Evolutionary conservation across 179 eudicot genomes (phyloP).

Genomic region (Carnegiea gigantea): DNA sequence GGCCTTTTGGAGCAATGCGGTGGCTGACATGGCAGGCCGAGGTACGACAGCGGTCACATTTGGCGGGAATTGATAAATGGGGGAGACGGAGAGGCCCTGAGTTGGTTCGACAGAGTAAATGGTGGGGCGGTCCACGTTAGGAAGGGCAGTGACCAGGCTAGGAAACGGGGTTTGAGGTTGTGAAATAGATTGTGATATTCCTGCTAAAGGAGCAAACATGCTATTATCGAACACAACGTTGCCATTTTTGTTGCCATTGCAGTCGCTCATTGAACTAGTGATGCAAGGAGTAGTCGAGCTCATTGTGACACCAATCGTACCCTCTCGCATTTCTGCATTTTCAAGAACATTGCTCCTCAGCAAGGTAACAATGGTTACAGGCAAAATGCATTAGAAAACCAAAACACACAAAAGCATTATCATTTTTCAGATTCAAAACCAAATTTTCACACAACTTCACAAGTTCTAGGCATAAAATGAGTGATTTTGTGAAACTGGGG

Average conservation of each 20-base stretch:
- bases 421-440: background rate
- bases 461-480: background rate
- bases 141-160: constrained; percentile 27
- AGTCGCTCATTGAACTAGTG: constrained; percentile 27
- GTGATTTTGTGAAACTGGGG: background rate
- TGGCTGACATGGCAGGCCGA: constrained; percentile 52
- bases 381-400: background rate
- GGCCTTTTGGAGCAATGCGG: constrained; percentile 63
- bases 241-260: constrained; percentile 16
- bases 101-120: constrained; percentile 32
- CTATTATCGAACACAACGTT: constrained; percentile 29
- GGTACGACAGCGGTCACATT: background rate
- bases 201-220: constrained; percentile 37
- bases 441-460: background rate
- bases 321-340: constrained; percentile 21
- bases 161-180: constrained; percentile 35
- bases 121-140: constrained; percentile 18
- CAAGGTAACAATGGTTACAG: background rate
- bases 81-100: constrained; percentile 50
- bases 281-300: constrained; percentile 16
- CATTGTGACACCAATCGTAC: constrained; percentile 6
- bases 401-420: background rate
- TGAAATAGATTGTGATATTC: constrained; percentile 27
- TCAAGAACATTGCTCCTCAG: background rate
- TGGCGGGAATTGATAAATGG: constrained; percentile 39